A percentile compares a stretch with the other conserved stretches of the same genome.
Evolutionary conservation across 2,329 filamentous ascomycete species (phyloP).

Genomic region (Sporothrix pseudoabietina): DNA sequence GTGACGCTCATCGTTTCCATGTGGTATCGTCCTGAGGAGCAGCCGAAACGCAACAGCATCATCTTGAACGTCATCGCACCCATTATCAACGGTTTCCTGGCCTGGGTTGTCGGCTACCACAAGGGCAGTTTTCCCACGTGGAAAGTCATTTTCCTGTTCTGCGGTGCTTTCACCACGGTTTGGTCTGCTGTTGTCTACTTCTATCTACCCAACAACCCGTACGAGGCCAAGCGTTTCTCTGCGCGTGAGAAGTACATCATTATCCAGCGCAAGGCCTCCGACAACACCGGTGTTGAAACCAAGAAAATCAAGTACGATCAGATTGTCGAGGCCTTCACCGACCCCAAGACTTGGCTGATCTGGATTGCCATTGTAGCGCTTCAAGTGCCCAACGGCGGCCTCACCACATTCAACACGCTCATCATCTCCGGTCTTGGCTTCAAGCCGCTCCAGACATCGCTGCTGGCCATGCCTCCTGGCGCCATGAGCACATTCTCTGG

Average conservation of each 20-base stretch:
- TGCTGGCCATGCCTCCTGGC: slow-evolving; percentile 32
- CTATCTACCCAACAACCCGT: slow-evolving; percentile 36
- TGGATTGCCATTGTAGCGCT: slow-evolving; percentile 36
- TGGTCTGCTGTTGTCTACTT: slow-evolving; percentile 36
- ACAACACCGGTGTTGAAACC: slow-evolving; percentile 36
- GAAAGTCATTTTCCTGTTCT: slow-evolving; percentile 39
- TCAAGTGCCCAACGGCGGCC: slow-evolving; percentile 34
- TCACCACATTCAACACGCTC: slow-evolving; percentile 31
- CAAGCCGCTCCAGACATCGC: slow-evolving; percentile 27
- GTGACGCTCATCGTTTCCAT: slow-evolving; percentile 35
- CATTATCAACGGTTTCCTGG: slow-evolving; percentile 38
- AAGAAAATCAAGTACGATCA: slow-evolving; percentile 35
- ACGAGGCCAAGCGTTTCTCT: slow-evolving; percentile 32
- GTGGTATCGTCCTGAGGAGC: slow-evolving; percentile 38
- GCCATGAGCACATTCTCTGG: slow-evolving; percentile 34
- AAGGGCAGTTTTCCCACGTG: slow-evolving; percentile 35
- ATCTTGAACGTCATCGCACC: slow-evolving; percentile 37
- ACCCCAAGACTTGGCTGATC: slow-evolving; percentile 37
- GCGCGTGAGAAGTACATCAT: slow-evolving; percentile 33
- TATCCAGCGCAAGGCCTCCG: slow-evolving; percentile 35
- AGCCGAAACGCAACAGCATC: slow-evolving; percentile 38
- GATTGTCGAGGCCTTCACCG: slow-evolving; percentile 33
- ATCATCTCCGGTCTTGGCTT: slow-evolving; percentile 32
- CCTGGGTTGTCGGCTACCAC: slow-evolving; percentile 37
- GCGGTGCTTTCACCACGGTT: slow-evolving; percentile 36